Evolutionary conservation across 2,329 filamentous ascomycete genomes (phyloP), one percentile per base, ranked within the genome.

Genomic region (Penicillium olsonii): DNA sequence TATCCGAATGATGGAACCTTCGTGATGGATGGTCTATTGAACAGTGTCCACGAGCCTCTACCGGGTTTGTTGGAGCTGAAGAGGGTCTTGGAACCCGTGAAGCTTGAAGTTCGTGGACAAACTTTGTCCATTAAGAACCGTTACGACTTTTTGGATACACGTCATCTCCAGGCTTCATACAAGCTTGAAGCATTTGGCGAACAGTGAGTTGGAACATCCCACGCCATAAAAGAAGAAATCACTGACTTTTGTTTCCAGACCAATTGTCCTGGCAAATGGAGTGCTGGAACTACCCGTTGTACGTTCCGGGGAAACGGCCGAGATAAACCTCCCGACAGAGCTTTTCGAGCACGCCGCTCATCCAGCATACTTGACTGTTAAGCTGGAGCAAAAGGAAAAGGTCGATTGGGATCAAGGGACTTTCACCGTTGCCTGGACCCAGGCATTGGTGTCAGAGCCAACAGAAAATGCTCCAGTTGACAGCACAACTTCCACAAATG

Each of bases 1-100:
- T 63, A 69, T 2, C 83, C 82, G 1, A 81, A 84, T 45, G 82
- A 85, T 50, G 74, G 74, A 3, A 81, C 77, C 0, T 85, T 85
- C 56, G 80, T 84, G 51, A 82, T 84, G 80, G 82, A 84, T 56
- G 83, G 83, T 1, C 60, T 85, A 2, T 34, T 39, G 15, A 51
- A 43, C 26, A 81, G 78, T 50, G 69, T 72, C n/a, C 83, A 85
- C 55, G 68, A 74, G 22, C 78, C 82, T 0, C 80, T 77, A 0
- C 81, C 80, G 1, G 82, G 82, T 0, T 58, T 85, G 42, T 59
- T 71, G 4, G 82, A 85, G 60, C 11, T 77, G 27, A 82, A 82
- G 61, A 83, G 80, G 61, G 77, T 77, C 2, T 78, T 82, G 29
- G 75, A 83, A 52, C 82, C 82, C 0, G 73, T 84, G 2, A 63